Conservation (phyloP, 176 grass and related monocot species). For the Microstegium vimineum region DNA sequence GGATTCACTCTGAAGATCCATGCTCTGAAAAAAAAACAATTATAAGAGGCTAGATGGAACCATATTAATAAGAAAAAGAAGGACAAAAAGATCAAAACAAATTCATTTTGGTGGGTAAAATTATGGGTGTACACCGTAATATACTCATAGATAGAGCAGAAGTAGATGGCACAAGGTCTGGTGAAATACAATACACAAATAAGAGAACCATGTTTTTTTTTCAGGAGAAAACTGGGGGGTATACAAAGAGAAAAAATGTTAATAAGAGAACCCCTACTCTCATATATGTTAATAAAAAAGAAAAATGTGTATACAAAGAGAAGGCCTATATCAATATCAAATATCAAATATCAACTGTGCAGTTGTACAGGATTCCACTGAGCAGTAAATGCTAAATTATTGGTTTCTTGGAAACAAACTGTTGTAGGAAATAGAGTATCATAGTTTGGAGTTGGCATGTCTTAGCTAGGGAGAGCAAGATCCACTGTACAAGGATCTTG, state of each 20-base stretch:
- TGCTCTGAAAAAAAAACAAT: not conserved
- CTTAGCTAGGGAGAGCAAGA: not conserved
- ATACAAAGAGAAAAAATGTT: too few relatives aligned
- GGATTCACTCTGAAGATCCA: not conserved
- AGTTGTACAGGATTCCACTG: not conserved
- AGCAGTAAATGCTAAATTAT: not conserved
- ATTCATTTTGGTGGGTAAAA: not conserved
- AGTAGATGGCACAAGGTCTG: not conserved
- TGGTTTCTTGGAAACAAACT: not conserved
- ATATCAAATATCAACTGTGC: too few relatives aligned
- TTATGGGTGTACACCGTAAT: not conserved
- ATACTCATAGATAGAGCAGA: not conserved
- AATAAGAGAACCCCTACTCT: too few relatives aligned
- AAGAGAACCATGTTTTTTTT: not conserved
- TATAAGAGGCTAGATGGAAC: not conserved
- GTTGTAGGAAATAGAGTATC: not conserved
- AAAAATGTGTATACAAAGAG: not conserved
- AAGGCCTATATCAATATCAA: too few relatives aligned
- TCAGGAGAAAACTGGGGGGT: too few relatives aligned
- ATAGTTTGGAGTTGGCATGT: not conserved
- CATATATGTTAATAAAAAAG: too few relatives aligned
- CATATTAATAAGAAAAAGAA: not conserved
- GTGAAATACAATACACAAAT: not conserved
- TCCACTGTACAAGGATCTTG: not conserved
- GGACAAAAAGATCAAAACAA: not conserved